A percentile compares a stretch with the other conserved stretches of the same genome.
These are phyloP conservation scores for Candida tunisiensis DNA, from an alignment of 1,139 yeast species.

Conservation along the genomic window DNA sequence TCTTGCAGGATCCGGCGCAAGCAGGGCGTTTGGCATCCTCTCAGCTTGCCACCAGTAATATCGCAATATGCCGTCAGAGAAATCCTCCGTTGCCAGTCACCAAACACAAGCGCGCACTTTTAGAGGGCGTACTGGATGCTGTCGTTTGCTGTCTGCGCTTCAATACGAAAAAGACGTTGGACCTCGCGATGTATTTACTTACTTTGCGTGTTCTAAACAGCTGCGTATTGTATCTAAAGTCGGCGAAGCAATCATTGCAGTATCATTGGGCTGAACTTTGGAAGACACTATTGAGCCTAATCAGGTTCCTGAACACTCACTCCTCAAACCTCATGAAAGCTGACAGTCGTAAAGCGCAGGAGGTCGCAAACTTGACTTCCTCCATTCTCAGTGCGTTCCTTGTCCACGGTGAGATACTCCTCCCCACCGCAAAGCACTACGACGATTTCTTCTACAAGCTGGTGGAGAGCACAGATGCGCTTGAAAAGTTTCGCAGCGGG, in stretches of 20 bases:
- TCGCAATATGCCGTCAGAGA: constrained; percentile 12
- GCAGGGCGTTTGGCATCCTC: constrained; percentile 7
- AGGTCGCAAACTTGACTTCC: constrained; percentile 10
- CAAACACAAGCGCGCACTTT: constrained; percentile 10
- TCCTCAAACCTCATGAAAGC: constrained; percentile 5
- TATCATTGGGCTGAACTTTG: constrained; percentile 25
- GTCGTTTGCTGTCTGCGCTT: constrained; percentile 16
- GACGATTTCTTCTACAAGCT: constrained; percentile 19
- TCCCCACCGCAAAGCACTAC: constrained; percentile 16
- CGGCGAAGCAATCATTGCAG: constrained; percentile 6
- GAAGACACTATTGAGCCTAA: constrained; percentile 16
- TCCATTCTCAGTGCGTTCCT: constrained; percentile 14
- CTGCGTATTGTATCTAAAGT: constrained; percentile 10
- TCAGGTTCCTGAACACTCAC: constrained; percentile 12
- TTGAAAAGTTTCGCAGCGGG: constrained; percentile 8
- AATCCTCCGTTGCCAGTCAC: constrained; percentile 13
- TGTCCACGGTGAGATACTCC: constrained; percentile 17
- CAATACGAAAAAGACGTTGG: constrained; percentile 16
- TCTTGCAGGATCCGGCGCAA: constrained; percentile 16
- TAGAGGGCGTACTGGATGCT: constrained; percentile 19
- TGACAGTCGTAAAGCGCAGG: constrained; percentile 3
- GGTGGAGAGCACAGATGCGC: constrained; percentile 11
- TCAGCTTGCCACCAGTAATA: constrained; percentile 5
- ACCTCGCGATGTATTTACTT: constrained; percentile 15
- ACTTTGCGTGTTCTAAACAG: constrained; percentile 13